A percentile compares a stretch with the other conserved stretches of the same genome.
phyloP scores from a whole-genome alignment of 2,329 filamentous ascomycete genomes.

The Leptographium procerum region DNA sequence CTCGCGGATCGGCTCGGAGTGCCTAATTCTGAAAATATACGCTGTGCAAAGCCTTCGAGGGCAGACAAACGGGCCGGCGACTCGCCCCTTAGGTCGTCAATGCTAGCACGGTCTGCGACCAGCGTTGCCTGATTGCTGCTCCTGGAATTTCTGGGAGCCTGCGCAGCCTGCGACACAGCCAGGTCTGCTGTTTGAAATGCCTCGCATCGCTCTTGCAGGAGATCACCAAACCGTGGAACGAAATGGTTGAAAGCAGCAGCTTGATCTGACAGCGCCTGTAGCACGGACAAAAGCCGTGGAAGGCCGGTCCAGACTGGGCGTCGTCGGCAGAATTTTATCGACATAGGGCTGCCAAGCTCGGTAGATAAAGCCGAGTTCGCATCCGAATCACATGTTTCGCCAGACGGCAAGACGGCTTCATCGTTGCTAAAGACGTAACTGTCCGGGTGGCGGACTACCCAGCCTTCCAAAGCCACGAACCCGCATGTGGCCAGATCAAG shows the following conservation, averaged over 20 bases:
- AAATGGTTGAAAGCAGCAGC: conserved; percentile 49
- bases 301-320: conserved; percentile 42
- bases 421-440: conserved; percentile 46
- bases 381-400: conserved; percentile 1
- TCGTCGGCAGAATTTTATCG: conserved; percentile 39
- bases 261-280: conserved; percentile 52
- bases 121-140: conserved; percentile 15
- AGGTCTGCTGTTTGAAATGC: conserved; percentile 50
- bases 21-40: conserved; percentile 47
- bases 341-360: conserved; percentile 33
- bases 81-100: conserved; percentile 33
- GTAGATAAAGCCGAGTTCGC: conserved; percentile 28
- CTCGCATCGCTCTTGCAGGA: conserved; percentile 54
- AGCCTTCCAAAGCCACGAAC: conserved; percentile 77
- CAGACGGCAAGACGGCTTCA: conserved; percentile 14
- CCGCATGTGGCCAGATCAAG: conserved; percentile 76
- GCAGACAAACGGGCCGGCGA: conserved; percentile 44
- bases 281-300: conserved; percentile 42
- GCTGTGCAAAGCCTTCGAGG: conserved; percentile 51
- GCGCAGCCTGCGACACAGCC: conserved; percentile 2
- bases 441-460: conserved; percentile 67
- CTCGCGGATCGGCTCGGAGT: conserved; percentile 40
- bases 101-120: conserved; percentile 27
- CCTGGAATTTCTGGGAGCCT: not conserved
- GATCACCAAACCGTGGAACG: conserved; percentile 61